These are phyloP conservation scores for Phanerodontia chrysosporium DNA, from an alignment of 768 basidiomycete genomes.

Conservation along the genomic window DNA sequence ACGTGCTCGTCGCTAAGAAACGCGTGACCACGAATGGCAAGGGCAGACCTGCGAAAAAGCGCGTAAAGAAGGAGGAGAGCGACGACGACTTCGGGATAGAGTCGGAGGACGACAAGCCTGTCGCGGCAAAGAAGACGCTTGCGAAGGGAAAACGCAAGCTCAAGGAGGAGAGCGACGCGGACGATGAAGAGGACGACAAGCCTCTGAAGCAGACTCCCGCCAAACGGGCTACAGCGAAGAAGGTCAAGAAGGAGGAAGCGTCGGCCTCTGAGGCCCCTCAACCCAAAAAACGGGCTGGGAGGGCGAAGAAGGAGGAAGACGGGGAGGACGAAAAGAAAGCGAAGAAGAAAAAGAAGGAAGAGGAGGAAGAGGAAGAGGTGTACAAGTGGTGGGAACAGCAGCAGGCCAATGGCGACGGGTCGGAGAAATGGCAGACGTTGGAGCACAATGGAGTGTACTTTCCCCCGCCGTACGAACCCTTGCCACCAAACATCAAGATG, in stretches of 20 bases:
- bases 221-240: conserved; percentile 48
- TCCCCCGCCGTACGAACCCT: conserved; percentile 87
- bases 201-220: conserved; percentile 36
- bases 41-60: conserved; percentile 57
- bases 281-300: conserved; percentile 40
- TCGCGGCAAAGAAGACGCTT: conserved; percentile 21
- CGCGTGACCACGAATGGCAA: conserved; percentile 39
- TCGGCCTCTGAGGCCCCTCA: conserved; percentile 32
- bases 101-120: conserved; percentile 29
- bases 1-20: conserved; percentile 38
- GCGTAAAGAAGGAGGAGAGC: conserved; percentile 34
- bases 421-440: conserved; percentile 91
- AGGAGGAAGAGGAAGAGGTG: conserved; percentile 66
- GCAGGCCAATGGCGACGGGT: conserved; percentile 67
- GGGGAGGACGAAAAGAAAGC: conserved; percentile 32
- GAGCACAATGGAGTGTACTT: conserved; percentile 94
- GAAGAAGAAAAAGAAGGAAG: conserved; percentile 50
- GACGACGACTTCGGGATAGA: conserved; percentile 24
- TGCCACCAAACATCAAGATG: conserved; percentile 86
- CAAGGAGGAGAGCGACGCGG: conserved; percentile 53
- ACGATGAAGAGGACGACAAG: conserved; percentile 43
- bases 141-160: conserved; percentile 29
- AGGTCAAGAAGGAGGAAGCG: conserved; percentile 32
- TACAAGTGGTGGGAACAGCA: conserved; percentile 86
- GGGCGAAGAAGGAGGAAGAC: conserved; percentile 40